Base-by-base conservation (phyloP, 345 rosid genomes). In the Streptanthus diversifolius region DNA sequence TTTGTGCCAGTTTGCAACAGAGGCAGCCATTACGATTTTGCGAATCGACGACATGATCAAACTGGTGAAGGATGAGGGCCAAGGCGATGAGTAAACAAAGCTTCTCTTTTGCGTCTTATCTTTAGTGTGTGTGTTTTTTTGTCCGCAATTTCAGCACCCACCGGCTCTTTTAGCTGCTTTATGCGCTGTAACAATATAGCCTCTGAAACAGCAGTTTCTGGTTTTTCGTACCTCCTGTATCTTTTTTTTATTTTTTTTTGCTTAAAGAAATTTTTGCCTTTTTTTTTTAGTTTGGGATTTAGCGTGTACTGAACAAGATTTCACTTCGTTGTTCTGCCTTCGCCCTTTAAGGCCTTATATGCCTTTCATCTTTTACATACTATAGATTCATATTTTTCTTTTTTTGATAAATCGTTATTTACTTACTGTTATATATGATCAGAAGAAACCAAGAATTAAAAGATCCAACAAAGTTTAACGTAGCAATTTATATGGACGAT, bases 11-110 rank as follows among this genome's bases (percentile, higher is more conserved):
- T 83, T 85, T 81, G 98, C 99, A 24, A 95, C 98, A 18, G 99
- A 95, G 83, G 99, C 99, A 45, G 99, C 98, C 58, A 91, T 95
- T 56, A 95, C 97, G 0, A 95, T 95, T 73, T 93, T 95, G 62
- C 88, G 99, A 56, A 92, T 95, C 5, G 99, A 95, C 63, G 99
- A 95, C 81, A 95, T 95, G 99, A 88, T 95, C 85, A 92, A 80
- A 83, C 96, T 92, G 68, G 81, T 82, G 76, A 95, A 92, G 82
- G 99, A 92, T 56, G 99, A 95, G 64, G 81, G 93, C 66, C 95
- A 90, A 82, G 83, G 88, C 40, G 89, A 74, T 2, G 85, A 73
- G 11, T 55, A n/a, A 53, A 7, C 19, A 12, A 30, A 21, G 47
- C 39, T 48, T 17, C 44, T 58, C 15, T 70, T 74, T 54, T 65